Evolutionary conservation across 495 filamentous ascomycete species (phyloP), one percentile per base, ranked within the genome.

Genomic region (Apiosordaria backusii): DNA sequence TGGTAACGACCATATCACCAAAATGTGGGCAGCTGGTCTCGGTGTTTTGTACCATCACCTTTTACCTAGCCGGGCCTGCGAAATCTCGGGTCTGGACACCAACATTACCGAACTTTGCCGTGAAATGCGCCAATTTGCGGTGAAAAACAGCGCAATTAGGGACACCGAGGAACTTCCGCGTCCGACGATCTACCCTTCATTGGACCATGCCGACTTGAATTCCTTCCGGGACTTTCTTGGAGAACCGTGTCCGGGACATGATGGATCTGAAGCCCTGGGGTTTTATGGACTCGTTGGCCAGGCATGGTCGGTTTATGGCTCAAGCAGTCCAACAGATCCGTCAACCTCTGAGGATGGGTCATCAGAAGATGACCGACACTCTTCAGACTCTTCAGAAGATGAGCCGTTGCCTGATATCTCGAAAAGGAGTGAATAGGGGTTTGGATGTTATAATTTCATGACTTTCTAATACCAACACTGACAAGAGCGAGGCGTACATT

Each of bases 11-110:
- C 75, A 76, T 45, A 70, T 75, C 40, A 61, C 64, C 4, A 24
- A 27, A 40, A 75, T 76, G 73, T 70, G 70, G 67, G 62, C 63
- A 1, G 53, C 61, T 4, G 73, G 71, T 0, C 67, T 76, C 2
- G 71, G 75, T 9, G 63, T 62, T 22, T 67, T 76, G 7, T 75
- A 69, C 57, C 73, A 76, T 60, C 57, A 63, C 29, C 45, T 70
- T 21, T 13, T 7, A 24, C 62, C 21, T 54, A 65, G 9, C 10
- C 10, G 35, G 35, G 35, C 27, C 9, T 16, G 22, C 13, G 22
- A 7, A 9, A 45, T 35, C 4, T 23, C 60, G 0, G 60, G 24
- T 1, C 22, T 21, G 3, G 59, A 27, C 7, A 59, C 25, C 25
- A 19, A 9, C 13, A 27, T 63, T n/a, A 22, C 19, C 16, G 19